These are phyloP conservation scores for Datura wrightii DNA, from an alignment of 257 asterid genomes.

Conservation along the genomic window DNA sequence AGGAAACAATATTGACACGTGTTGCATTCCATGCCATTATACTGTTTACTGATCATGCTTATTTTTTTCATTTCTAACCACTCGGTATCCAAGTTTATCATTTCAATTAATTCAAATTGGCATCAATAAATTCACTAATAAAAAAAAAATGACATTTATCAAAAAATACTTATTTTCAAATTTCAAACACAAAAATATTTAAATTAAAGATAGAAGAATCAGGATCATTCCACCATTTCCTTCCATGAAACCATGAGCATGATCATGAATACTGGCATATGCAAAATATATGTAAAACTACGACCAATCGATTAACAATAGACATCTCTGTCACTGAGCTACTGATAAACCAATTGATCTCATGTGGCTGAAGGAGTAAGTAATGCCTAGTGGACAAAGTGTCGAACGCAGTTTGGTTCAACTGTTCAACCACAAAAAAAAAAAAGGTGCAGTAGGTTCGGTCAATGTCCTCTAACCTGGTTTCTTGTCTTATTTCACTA, in stretches of 20 bases:
- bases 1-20: neutral
- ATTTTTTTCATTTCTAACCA: no score
- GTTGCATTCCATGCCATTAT: no score
- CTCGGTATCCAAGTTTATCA: no score
- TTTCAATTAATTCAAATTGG: neutral
- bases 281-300: neutral
- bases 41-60: no score
- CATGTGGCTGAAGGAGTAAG: neutral
- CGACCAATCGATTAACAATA: neutral
- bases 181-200: neutral
- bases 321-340: no score
- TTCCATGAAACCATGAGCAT: neutral
- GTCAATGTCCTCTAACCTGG: slow-evolving; percentile 14
- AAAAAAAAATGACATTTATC: neutral
- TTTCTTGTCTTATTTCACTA: no score
- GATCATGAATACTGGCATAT: neutral
- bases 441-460: slow-evolving; percentile 2
- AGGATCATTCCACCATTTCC: neutral
- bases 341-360: neutral
- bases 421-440: slow-evolving; percentile 14
- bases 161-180: neutral
- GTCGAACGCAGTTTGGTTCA: slow-evolving; percentile 11
- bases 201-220: neutral
- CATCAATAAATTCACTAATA: fast-evolving
- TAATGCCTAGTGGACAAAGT: neutral